These are phyloP conservation scores for Fusarium sp. DNA, from an alignment of 2,329 filamentous ascomycete species.

Conservation along the genomic window DNA sequence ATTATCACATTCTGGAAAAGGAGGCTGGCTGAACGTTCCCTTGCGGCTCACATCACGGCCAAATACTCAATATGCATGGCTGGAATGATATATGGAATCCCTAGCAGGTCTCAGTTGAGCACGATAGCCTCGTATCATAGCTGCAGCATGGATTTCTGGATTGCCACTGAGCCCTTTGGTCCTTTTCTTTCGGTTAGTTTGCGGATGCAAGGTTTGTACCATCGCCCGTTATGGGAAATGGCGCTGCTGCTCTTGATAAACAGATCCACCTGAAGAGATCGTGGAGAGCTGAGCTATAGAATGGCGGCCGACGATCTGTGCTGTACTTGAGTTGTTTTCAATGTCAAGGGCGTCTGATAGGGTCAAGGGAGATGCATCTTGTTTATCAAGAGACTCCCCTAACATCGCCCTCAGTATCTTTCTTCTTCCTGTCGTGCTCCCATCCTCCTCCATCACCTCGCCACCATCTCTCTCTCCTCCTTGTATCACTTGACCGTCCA, in stretches of 20 bases:
- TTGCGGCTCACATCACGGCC: accelerated
- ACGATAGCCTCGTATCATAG: background rate
- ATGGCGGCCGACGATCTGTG: background rate
- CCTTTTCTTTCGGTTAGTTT: background rate
- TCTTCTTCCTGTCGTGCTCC: background rate
- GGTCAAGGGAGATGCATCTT: background rate
- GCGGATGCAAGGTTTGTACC: accelerated
- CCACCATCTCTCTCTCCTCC: background rate
- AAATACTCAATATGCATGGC: background rate
- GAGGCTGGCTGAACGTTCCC: background rate
- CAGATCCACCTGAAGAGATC: accelerated
- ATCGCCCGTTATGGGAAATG: background rate
- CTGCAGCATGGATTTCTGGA: background rate
- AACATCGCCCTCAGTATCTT: background rate
- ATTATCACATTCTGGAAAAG: background rate
- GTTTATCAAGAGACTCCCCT: background rate
- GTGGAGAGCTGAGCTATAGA: background rate
- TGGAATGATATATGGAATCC: background rate
- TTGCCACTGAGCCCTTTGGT: accelerated
- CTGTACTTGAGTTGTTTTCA: background rate
- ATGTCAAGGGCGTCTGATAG: background rate
- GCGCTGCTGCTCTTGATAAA: background rate
- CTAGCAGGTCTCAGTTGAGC: accelerated
- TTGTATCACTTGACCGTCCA: background rate
- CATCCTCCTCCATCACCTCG: background rate